Conservation (phyloP, 257 asterid species). For the Capsicum rhomboideum region DNA sequence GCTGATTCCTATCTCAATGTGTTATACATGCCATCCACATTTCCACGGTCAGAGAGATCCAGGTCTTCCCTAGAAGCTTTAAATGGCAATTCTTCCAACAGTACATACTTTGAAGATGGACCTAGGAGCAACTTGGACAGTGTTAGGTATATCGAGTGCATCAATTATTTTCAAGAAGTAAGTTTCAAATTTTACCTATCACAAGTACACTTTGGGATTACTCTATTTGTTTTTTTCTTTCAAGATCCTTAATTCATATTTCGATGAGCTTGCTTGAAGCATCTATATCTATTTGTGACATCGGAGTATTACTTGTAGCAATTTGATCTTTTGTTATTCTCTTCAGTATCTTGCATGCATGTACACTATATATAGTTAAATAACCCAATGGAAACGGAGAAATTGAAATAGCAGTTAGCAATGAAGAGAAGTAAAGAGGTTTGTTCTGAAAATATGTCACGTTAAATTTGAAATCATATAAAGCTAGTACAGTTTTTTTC, state of each 20-base stretch:
- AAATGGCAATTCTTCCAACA: slow-evolving; percentile 36
- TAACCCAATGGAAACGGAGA: not conserved
- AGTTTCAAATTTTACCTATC: slow-evolving; percentile 13
- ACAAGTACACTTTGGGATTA: not conserved
- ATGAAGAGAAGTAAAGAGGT: not conserved
- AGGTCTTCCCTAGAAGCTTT: slow-evolving; percentile 60
- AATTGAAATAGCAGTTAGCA: not conserved
- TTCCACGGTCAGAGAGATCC: slow-evolving; percentile 94
- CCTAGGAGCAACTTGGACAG: slow-evolving; percentile 93
- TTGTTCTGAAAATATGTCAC: not conserved
- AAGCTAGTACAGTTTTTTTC: not conserved
- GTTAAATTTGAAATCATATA: not conserved
- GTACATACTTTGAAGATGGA: slow-evolving; percentile 52
- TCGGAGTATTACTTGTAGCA: not conserved
- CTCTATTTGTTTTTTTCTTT: not conserved
- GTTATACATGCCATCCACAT: slow-evolving; percentile 89
- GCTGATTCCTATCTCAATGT: slow-evolving; percentile 98
- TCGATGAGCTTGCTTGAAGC: not conserved
- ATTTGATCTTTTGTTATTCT: not conserved
- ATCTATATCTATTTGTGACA: not conserved
- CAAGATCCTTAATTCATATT: not conserved
- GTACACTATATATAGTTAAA: not conserved
- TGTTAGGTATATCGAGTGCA: slow-evolving; percentile 79
- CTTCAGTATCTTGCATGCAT: not conserved
- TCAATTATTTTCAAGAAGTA: slow-evolving; percentile 81